A percentile compares a stretch with the other conserved stretches of the same genome.
Evolutionary conservation across 352 stramenopile species (phyloP).

Genomic region (Globisporangium nodosum): DNA sequence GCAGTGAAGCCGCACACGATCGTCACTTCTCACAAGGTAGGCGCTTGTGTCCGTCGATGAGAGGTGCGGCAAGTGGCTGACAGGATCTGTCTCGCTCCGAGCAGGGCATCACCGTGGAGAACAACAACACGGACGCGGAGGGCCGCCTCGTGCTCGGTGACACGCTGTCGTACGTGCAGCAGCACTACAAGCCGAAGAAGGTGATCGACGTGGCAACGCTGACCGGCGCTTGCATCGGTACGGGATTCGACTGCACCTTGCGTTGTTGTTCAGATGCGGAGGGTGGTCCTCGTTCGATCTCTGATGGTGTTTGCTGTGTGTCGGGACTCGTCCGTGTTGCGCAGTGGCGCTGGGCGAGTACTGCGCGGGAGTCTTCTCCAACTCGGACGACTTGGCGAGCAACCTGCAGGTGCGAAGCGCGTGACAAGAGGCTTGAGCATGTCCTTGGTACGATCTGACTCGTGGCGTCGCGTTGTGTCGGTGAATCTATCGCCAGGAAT

Average conservation of each 20-base stretch:
- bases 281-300: not conserved
- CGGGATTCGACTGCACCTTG: not conserved
- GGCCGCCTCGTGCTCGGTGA: constrained; percentile 89
- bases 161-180: constrained; percentile 84
- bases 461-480: not conserved
- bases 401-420: constrained; percentile 37
- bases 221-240: constrained; percentile 86
- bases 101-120: constrained; percentile 84
- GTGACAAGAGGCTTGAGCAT: not conserved
- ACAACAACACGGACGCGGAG: constrained; percentile 92
- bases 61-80: too few relatives aligned
- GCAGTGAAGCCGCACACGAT: constrained; percentile 85
- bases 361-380: constrained; percentile 90
- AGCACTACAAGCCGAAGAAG: constrained; percentile 86
- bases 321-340: not conserved
- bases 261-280: not conserved
- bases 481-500: constrained; percentile 19
- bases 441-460: not conserved
- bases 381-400: constrained; percentile 80
- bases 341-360: constrained; percentile 82
- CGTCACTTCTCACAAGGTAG: constrained; percentile 81
- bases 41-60: not conserved
- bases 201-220: constrained; percentile 94
- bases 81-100: not conserved
- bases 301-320: not conserved